Evolutionary conservation across 208 protist species (phyloP).

Genomic region (Trypanosoma rangeli): DNA sequence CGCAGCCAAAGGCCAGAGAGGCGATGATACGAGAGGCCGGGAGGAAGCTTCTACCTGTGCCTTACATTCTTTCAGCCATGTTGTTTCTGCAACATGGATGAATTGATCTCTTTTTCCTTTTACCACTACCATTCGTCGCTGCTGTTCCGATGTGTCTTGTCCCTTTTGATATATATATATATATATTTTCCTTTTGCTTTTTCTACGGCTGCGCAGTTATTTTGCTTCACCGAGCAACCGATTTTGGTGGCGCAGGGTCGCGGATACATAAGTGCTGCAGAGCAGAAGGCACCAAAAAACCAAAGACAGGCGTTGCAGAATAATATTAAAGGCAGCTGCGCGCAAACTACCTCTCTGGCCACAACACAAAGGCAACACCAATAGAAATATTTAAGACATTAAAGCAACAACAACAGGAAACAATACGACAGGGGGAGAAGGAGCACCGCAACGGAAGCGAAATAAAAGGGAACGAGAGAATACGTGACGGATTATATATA

Average conservation of each 20-base stretch:
- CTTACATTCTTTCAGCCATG: not conserved
- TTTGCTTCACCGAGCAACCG: not conserved
- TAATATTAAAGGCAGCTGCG: slow-evolving; percentile 1
- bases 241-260: slow-evolving; percentile 31
- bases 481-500: not conserved
- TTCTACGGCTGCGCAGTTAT: slow-evolving; percentile 22
- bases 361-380: slow-evolving; percentile 3
- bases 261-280: not conserved
- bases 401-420: not conserved
- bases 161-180: too few species aligned
- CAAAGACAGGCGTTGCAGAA: not conserved
- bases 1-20: not conserved
- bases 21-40: not conserved
- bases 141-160: not conserved
- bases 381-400: not conserved
- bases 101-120: not conserved
- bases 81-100: not conserved
- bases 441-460: not conserved
- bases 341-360: too few species aligned
- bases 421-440: not conserved
- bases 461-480: not conserved
- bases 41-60: not conserved
- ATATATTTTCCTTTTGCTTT: slow-evolving; percentile 13
- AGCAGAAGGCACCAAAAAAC: not conserved
- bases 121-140: too few species aligned